Evolutionary conservation across 2,329 filamentous ascomycete genomes (phyloP).

Genomic region (Taxawa tesnikishii): DNA sequence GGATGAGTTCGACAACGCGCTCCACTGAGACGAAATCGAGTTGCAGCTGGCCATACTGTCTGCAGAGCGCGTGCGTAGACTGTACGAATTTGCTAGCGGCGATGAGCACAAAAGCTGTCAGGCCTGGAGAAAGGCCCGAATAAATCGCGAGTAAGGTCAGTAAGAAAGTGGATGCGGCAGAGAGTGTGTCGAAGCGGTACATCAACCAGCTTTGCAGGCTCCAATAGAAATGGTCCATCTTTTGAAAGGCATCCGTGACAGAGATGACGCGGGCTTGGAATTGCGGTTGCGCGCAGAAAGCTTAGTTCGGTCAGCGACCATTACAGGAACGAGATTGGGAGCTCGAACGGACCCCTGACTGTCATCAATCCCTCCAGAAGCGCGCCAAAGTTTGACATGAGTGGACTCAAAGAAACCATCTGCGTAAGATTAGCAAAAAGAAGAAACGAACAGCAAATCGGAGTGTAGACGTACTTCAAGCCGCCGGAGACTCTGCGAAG

Average conservation of each 20-base stretch:
- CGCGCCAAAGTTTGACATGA: conserved; percentile 88
- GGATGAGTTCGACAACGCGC: conserved; percentile 68
- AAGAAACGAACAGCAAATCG: conserved; percentile 6
- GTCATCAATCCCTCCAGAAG: conserved; percentile 77
- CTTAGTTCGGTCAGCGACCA: conserved; percentile 21
- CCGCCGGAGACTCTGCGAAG: conserved; percentile 69
- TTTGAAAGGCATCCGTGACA: conserved; percentile 80
- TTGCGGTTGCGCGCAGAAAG: conserved; percentile 63
- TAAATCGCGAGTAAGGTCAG: conserved; percentile 65
- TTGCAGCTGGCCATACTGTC: conserved; percentile 70
- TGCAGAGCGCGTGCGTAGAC: conserved; percentile 62
- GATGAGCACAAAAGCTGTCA: conserved; percentile 74
- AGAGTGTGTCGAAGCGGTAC: conserved; percentile 63
- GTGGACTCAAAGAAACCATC: conserved; percentile 76
- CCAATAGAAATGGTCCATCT: conserved; percentile 94
- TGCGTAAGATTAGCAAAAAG: too few relatives aligned
- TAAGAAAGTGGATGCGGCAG: conserved; percentile 59
- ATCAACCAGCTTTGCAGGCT: conserved; percentile 75
- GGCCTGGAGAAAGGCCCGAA: conserved; percentile 60
- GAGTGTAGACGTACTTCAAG: too few relatives aligned
- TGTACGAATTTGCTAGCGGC: conserved; percentile 57
- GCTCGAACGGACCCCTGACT: conserved; percentile 41
- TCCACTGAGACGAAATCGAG: conserved; percentile 90
- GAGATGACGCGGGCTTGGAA: conserved; percentile 71
- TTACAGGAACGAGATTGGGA: conserved; percentile 46